Conservation (phyloP, 139 green algal species). For the Choricystis sp. region DNA sequence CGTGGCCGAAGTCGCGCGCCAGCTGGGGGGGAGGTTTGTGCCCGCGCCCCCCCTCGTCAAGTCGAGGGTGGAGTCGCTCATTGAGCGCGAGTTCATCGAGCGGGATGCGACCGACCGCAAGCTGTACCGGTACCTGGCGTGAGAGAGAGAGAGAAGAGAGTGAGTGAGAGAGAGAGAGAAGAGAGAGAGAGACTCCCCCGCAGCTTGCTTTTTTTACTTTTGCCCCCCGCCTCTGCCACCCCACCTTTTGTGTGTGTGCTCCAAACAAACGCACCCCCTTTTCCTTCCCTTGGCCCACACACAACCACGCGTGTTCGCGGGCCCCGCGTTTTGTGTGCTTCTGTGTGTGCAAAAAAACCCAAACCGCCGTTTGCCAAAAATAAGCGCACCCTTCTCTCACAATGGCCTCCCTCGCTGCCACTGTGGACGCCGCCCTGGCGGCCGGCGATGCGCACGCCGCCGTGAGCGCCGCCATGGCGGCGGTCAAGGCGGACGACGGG, state of each 20-base stretch:
- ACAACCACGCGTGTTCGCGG: no score
- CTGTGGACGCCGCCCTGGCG: no score
- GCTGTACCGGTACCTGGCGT: slow-evolving; percentile 78
- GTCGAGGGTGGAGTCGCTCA: slow-evolving; percentile 94
- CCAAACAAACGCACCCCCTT: no score
- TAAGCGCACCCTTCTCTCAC: no score
- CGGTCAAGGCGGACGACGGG: background rate
- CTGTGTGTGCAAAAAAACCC: no score
- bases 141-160: background rate
- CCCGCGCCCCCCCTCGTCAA: slow-evolving; percentile 83
- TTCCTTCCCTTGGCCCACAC: no score
- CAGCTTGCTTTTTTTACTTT: no score
- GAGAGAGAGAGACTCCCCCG: background rate
- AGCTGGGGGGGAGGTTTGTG: slow-evolving; percentile 74
- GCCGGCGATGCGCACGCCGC: background rate
- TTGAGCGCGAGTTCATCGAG: slow-evolving; percentile 94
- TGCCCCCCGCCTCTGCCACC: no score
- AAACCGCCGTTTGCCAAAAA: no score
- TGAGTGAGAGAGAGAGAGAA: background rate
- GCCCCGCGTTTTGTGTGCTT: no score
- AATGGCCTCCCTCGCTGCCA: no score
- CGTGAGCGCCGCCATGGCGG: background rate
- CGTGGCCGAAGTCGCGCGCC: slow-evolving; percentile 78
- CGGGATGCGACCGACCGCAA: slow-evolving; percentile 76
- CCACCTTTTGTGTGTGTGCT: no score